Evolutionary conservation across 164 flowering plant species (phyloP).

Genomic region (Stephania cephalantha): DNA sequence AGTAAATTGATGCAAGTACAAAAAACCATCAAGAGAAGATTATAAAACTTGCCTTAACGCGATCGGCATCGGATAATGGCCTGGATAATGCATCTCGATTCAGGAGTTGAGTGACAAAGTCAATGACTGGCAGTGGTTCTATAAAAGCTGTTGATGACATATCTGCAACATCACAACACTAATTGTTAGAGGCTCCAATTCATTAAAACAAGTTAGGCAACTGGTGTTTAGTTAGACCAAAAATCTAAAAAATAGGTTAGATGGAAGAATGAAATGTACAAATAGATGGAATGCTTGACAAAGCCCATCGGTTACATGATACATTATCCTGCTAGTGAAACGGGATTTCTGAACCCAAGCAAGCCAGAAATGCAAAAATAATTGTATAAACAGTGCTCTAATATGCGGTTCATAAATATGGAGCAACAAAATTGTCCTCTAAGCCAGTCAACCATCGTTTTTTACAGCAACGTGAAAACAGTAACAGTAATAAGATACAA

Average conservation of each 20-base stretch:
- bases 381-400: too few species aligned
- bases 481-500: too few species aligned
- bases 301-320: too few species aligned
- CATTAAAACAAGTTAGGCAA: neutral
- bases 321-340: too few species aligned
- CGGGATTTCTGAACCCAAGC: too few species aligned
- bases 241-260: neutral
- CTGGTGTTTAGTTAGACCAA: neutral
- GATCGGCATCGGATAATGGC: constrained; percentile 82
- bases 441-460: too few species aligned
- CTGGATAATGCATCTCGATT: constrained; percentile 67
- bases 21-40: neutral
- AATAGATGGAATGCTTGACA: too few species aligned
- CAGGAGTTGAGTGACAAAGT: constrained; percentile 72
- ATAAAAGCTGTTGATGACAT: constrained; percentile 97
- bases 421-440: too few species aligned
- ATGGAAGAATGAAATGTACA: neutral
- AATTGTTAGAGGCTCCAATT: neutral
- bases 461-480: too few species aligned
- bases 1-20: neutral
- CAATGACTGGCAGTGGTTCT: constrained; percentile 87
- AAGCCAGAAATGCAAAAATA: too few species aligned
- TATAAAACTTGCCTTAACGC: constrained; percentile 56
- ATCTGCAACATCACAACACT: constrained; percentile 34
- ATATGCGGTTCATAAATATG: too few species aligned